Conservation (phyloP, 495 filamentous ascomycete genomes). For the Talaromyces borbonicus region DNA sequence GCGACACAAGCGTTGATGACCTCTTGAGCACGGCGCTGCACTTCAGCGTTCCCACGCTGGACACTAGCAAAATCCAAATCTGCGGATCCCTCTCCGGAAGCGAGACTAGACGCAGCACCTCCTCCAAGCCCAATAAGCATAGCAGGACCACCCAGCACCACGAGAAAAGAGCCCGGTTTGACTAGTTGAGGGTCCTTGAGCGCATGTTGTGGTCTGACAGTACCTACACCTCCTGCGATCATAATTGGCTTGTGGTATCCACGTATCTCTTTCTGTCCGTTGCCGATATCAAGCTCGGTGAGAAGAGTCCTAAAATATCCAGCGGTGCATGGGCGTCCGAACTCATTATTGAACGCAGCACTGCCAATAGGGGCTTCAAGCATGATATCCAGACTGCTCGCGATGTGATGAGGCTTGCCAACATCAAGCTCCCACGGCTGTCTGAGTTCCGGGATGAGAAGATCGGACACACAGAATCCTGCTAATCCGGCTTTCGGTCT, state of each 20-base stretch:
- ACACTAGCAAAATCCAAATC: constrained; percentile 95
- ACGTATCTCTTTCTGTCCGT: constrained; percentile 58
- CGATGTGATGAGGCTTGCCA: constrained; percentile 84
- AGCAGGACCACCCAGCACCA: constrained; percentile 88
- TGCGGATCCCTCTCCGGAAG: constrained; percentile 76
- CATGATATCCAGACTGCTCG: constrained; percentile 93
- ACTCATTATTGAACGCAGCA: constrained; percentile 95
- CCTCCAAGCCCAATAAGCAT: constrained; percentile 97
- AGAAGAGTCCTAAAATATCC: constrained; percentile 88
- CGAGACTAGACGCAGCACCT: constrained; percentile 85
- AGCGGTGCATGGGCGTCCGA: constrained; percentile 80
- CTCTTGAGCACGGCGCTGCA: constrained; percentile 89
- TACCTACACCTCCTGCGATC: constrained; percentile 93
- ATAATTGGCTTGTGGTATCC: constrained; percentile 99
- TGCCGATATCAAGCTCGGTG: constrained; percentile 49
- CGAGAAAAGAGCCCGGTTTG: constrained; percentile 70
- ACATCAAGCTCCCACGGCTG: constrained; percentile 88
- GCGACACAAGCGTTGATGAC: constrained; percentile 90
- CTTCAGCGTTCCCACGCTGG: constrained; percentile 85
- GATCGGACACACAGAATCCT: constrained; percentile 90
- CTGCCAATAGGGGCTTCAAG: constrained; percentile 90
- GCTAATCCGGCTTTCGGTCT: constrained; percentile 86
- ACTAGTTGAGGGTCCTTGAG: constrained; percentile 72
- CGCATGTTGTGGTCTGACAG: constrained; percentile 88
- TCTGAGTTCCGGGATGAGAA: constrained; percentile 69